These are phyloP conservation scores for Diversispora eburnea DNA, from an alignment of 192 early-diverging fungal genomes.

Conservation along the genomic window DNA sequence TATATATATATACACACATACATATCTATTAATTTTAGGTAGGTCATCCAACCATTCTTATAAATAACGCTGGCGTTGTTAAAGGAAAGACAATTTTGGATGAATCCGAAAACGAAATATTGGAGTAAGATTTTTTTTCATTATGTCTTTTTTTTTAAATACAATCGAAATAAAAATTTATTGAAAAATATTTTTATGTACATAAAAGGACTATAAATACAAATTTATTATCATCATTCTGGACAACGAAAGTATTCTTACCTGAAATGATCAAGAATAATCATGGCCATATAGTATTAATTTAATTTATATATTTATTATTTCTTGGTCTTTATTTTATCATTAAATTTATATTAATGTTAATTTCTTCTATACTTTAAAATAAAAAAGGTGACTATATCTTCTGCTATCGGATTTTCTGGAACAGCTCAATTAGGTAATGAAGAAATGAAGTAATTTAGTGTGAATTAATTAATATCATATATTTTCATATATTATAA, in stretches of 20 bases:
- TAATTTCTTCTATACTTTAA: not conserved
- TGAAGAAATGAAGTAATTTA: not conserved
- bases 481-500: not conserved
- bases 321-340: not conserved
- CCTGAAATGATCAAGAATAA: slow-evolving; percentile 68
- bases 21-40: slow-evolving; percentile 34
- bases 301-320: slow-evolving; percentile 27
- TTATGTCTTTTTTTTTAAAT: not conserved
- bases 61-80: slow-evolving; percentile 83
- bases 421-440: slow-evolving; percentile 30
- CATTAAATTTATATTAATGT: not conserved
- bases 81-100: slow-evolving; percentile 60
- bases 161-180: not conserved
- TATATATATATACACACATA: not conserved
- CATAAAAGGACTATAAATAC: slow-evolving; percentile 56
- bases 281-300: slow-evolving; percentile 71
- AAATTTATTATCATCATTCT: slow-evolving; percentile 74
- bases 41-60: slow-evolving; percentile 71
- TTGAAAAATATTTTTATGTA: not conserved
- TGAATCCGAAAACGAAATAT: slow-evolving; percentile 56
- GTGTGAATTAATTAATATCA: not conserved
- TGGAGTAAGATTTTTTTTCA: slow-evolving; percentile 34
- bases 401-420: slow-evolving; percentile 39
- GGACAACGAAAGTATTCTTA: slow-evolving; percentile 70
- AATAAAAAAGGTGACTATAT: slow-evolving; percentile 35